Base-by-base conservation (phyloP, 177 flowering plant species). In the Vitis hybrid region DNA sequence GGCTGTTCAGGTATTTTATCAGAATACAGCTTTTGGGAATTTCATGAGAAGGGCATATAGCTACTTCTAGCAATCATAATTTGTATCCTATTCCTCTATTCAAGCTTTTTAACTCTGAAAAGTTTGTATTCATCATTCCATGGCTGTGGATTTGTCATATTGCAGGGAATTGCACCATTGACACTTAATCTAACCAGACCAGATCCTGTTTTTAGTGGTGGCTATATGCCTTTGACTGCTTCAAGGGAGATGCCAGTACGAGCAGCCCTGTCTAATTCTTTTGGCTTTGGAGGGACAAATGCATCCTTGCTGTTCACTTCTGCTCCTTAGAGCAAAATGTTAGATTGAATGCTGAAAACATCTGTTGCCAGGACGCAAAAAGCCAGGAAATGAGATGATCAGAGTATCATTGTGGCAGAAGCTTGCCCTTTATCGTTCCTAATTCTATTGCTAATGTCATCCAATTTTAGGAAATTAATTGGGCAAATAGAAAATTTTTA, bases 201-300 rank as follows among this genome's bases (percentile, higher is more conserved):
- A 12, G 99, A 96, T 83, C 91, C 97, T 2, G 52, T 86, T 18
- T 93, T 96, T 66, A 77, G 60, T 55, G 82, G 78, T 56, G 67
- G 67, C 59, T 96, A 91, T 84, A 87, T 77, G 90, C 98, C 99
- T 40, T 82, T 92, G 81, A 77, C 84, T 52, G 58, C 70, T 63
- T 78, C 97, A 46, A 93, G 77, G 77, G 75, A 88, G 80, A 91
- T 91, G 95, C 78, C 72, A 30, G 77, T 96, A 55, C 76, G 77
- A 68, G 92, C 91, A 18, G 93, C 93, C 55, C 19, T 96, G 63
- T 93, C 99, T 24, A 96, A 96, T 73, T 93, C 98, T 64, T 96
- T 96, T 75, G 99, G 99, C 27, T 96, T 96, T 81, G 99, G 99
- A 71, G 98, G 99, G 73, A 93, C 98, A 72, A 96, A 96, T 76